Evolutionary conservation across 768 basidiomycete genomes (phyloP).

Genomic region (Tricholoma furcatifolium): DNA sequence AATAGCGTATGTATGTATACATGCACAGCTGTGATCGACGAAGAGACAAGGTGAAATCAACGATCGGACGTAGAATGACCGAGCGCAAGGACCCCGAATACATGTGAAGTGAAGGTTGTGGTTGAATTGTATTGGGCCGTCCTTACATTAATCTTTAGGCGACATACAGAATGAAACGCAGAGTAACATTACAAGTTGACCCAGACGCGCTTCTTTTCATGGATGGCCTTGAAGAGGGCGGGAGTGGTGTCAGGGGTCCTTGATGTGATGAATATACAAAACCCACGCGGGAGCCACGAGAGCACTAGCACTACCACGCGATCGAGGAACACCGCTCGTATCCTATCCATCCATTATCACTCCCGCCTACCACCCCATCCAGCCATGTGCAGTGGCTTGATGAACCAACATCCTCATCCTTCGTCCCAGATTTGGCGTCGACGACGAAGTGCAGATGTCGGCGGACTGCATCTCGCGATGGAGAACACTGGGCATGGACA

Average conservation of each 20-base stretch:
- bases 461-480: constrained; percentile 82
- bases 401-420: constrained; percentile 4
- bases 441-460: constrained; percentile 84
- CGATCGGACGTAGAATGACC: constrained; percentile 4
- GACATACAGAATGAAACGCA: too few relatives aligned
- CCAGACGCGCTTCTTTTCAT: too few relatives aligned
- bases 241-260: constrained; percentile 21
- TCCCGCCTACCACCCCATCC: constrained; percentile 9
- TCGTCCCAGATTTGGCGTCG: constrained; percentile 37
- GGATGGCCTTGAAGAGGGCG: constrained; percentile 12
- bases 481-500: constrained; percentile 59
- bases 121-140: constrained; percentile 3
- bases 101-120: constrained; percentile 6
- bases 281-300: constrained; percentile 47
- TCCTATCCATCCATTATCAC: constrained; percentile 22
- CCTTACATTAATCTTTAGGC: too few relatives aligned
- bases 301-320: constrained; percentile 39
- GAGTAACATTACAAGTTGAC: too few relatives aligned
- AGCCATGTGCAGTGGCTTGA: constrained; percentile 10
- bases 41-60: background rate
- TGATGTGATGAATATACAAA: constrained; percentile 21
- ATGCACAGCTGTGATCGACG: background rate
- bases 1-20: background rate
- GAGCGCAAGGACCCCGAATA: background rate
- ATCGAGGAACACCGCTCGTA: constrained; percentile 32